phyloP scores from a whole-genome alignment of 768 basidiomycete species.

The Vararia minispora region DNA sequence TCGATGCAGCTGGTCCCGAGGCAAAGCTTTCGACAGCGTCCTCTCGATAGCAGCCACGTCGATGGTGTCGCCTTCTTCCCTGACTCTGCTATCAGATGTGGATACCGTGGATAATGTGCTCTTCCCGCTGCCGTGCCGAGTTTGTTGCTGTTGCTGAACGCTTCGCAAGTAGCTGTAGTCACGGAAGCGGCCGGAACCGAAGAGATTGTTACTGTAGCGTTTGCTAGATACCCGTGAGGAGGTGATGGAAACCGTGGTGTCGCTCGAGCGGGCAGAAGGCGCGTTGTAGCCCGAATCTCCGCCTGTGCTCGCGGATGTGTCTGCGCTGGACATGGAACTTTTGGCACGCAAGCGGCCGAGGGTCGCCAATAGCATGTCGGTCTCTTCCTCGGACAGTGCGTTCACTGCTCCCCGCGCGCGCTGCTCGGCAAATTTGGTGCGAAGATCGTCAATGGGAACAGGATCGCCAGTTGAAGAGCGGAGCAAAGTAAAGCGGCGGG shows the following conservation, averaged over 20 bases:
- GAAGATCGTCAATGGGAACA: slow-evolving; percentile 52
- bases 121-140: slow-evolving; percentile 28
- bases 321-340: slow-evolving; percentile 12
- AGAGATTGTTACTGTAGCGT: slow-evolving; percentile 80
- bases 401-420: slow-evolving; percentile 55
- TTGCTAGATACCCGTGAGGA: slow-evolving; percentile 35
- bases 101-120: slow-evolving; percentile 14
- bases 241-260: slow-evolving; percentile 27
- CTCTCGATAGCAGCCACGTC: slow-evolving; percentile 18
- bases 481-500: slow-evolving; percentile 73
- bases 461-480: slow-evolving; percentile 58
- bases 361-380: slow-evolving; percentile 74
- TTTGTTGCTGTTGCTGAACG: slow-evolving; percentile 24
- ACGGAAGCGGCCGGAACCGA: slow-evolving; percentile 68
- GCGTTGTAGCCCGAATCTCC: slow-evolving; percentile 7
- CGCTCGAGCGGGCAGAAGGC: slow-evolving; percentile 16
- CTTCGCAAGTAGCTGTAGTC: slow-evolving; percentile 64
- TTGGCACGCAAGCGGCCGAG: slow-evolving; percentile 42
- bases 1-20: slow-evolving; percentile 41
- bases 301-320: slow-evolving; percentile 13
- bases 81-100: slow-evolving; percentile 6
- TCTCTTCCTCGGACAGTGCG: slow-evolving; percentile 71
- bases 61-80: slow-evolving; percentile 6
- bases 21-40: slow-evolving; percentile 38
- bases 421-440: slow-evolving; percentile 62